Percentiles rank a stretch among this genome's conserved stretches.
phyloP scores from a whole-genome alignment of 2,329 filamentous ascomycete genomes.

The Dactylellina parvicollis region DNA sequence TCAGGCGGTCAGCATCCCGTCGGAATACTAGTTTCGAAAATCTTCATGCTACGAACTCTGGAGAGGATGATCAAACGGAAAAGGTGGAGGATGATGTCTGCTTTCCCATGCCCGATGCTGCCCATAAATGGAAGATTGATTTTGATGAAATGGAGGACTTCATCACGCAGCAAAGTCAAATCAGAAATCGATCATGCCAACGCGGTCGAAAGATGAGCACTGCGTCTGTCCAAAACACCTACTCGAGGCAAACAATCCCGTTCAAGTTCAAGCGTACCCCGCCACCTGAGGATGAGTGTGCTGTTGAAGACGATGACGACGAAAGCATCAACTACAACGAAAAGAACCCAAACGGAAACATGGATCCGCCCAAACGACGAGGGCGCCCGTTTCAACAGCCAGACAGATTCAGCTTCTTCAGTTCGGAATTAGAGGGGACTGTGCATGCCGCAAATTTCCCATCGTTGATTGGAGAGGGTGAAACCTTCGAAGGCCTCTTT shows the following conservation, averaged over 20 bases:
- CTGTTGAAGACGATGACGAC: conserved; percentile 45
- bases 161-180: conserved; percentile 68
- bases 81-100: conserved; percentile 86
- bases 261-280: conserved; percentile 47
- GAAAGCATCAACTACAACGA: conserved; percentile 40
- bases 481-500: conserved; percentile 89
- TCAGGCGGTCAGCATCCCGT: conserved; percentile 56
- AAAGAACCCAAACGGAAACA: conserved; percentile 19
- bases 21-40: conserved; percentile 59
- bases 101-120: conserved; percentile 80
- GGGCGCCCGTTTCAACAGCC: conserved; percentile 63
- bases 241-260: conserved; percentile 50
- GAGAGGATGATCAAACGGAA: conserved; percentile 73
- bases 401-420: conserved; percentile 94
- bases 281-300: conserved; percentile 39
- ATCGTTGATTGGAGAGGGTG: conserved; percentile 75
- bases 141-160: conserved; percentile 96
- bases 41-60: conserved; percentile 67
- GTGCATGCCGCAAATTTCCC: conserved; percentile 88
- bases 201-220: conserved; percentile 57
- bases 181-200: conserved; percentile 48
- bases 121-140: conserved; percentile 82
- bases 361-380: conserved; percentile 17
- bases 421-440: conserved; percentile 90
- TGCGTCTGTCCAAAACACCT: conserved; percentile 49